Evolutionary conservation across 352 stramenopile species (phyloP), one percentile per base, ranked within the genome.

Genomic region (Phytophthora ohioensis): DNA sequence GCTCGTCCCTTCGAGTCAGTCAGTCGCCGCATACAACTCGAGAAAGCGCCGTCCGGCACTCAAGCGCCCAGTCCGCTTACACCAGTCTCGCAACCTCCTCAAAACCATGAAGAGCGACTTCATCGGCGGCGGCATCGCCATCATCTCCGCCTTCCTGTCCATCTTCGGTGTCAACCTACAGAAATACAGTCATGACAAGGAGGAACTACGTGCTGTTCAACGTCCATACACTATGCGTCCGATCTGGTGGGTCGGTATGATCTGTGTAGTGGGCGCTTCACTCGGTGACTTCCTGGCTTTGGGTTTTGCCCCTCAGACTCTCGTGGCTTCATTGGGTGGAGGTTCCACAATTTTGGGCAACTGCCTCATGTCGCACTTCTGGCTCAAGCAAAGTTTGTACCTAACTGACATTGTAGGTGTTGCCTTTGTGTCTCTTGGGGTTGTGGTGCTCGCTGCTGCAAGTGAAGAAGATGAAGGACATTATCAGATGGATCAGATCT

Each of bases 161-260:
- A 97, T 96, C 80, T 93, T 97, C 43, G 91, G 91, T 49, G 90
- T 97, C 9, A 97, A 97, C 65, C 74, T 97, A 62, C 91, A 97
- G 72, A 97, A 97, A 76, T 95, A 96, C 65, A 94, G 84, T 52
- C 90, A 97, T 59, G 84, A 95, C 70, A 88, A 92, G 67, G 91
- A 97, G 64, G 90, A 91, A 53, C 64, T 80, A 58, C 84, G 85
- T 17, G 76, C 81, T 41, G 79, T 88, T 53, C 87, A 71, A 48
- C 81, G 88, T n/a, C 78, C 91, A 27, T 97, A 97, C 81, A 80
- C 85, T 42, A 60, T 80, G 71, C 91, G 91, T 4, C 91, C 91
- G 15, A 67, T 97, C 35, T 97, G 91, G 91, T 94, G 89, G 86
- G 76, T 97, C 39, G 91, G 91, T 17, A 93, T 97, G 82, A 58